Evolutionary conservation across 148 eudicot genomes (phyloP).

Genomic region (Vaccinium corymbosum): DNA sequence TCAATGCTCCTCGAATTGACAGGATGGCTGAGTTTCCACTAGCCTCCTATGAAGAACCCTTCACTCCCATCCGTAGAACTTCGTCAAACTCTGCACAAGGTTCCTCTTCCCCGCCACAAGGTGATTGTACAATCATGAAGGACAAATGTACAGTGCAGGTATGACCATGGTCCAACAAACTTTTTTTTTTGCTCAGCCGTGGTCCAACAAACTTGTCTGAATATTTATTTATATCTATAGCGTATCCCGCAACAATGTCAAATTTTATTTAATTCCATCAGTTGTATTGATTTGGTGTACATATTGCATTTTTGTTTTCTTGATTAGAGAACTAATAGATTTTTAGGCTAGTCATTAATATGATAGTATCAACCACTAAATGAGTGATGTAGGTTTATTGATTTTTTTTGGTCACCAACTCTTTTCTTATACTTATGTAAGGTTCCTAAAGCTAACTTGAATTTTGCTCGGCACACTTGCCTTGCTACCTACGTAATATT

Average conservation of each 20-base stretch:
- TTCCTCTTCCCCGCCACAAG: conserved; percentile 53
- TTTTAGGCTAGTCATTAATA: background rate
- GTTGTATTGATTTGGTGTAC: background rate
- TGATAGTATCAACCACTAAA: background rate
- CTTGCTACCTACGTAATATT: background rate
- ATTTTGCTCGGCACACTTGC: background rate
- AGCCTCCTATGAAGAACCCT: conserved; percentile 60
- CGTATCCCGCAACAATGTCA: background rate
- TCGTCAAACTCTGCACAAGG: conserved; percentile 59
- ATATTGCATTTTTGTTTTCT: background rate
- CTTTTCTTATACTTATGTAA: background rate
- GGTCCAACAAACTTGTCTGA: background rate
- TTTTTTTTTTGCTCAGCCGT: background rate
- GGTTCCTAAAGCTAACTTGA: background rate
- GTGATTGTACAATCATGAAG: conserved; percentile 61
- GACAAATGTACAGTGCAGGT: conserved; percentile 75
- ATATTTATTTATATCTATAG: background rate
- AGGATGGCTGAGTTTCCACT: conserved; percentile 75
- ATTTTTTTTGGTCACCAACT: background rate
- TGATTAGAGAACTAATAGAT: background rate
- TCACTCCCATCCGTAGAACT: conserved; percentile 39
- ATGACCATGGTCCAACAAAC: conserved; percentile 4
- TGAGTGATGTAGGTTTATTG: background rate
- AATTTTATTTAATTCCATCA: background rate
- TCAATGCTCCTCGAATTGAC: conserved; percentile 81